A percentile compares a stretch with the other conserved stretches of the same genome.
Conservation (phyloP, 495 filamentous ascomycete genomes). For the Daldinia concentrica region DNA sequence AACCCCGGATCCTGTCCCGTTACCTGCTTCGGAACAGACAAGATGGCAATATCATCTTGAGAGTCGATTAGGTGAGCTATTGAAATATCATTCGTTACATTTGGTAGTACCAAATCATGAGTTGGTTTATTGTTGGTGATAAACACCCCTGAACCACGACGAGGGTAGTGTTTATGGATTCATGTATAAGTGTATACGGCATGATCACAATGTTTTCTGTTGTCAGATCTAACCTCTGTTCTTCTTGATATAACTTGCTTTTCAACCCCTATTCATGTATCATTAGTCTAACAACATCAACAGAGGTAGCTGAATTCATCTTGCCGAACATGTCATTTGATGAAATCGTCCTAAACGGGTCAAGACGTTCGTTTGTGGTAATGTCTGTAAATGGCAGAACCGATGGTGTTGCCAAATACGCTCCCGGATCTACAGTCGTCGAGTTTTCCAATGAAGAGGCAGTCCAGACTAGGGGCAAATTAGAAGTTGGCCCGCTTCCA, state of each 20-base stretch:
- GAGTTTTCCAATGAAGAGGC: conserved; percentile 46
- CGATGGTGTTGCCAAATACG: conserved; percentile 51
- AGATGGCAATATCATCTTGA: conserved; percentile 74
- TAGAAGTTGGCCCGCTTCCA: conserved; percentile 62
- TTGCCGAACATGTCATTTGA: conserved; percentile 60
- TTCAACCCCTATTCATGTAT: conserved; percentile 6
- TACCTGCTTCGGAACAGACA: conserved; percentile 53
- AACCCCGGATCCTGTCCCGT: conserved; percentile 28
- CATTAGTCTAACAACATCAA: conserved; percentile 23
- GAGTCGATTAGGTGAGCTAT: conserved; percentile 60
- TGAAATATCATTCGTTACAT: background rate
- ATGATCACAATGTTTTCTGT: too few species aligned
- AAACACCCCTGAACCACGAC: background rate
- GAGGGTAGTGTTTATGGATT: too few species aligned
- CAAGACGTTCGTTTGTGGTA: conserved; percentile 58
- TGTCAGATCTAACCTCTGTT: background rate
- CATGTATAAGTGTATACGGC: too few species aligned
- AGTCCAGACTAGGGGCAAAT: conserved; percentile 40
- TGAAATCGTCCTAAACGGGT: conserved; percentile 54
- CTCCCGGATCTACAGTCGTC: conserved; percentile 50
- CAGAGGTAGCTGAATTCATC: conserved; percentile 57
- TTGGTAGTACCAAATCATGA: background rate
- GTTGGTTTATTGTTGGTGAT: background rate
- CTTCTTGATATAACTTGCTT: background rate
- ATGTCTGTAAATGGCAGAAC: conserved; percentile 55